Evolutionary conservation across 768 basidiomycete genomes (phyloP).

Genomic region (Pulveroboletus sp.): DNA sequence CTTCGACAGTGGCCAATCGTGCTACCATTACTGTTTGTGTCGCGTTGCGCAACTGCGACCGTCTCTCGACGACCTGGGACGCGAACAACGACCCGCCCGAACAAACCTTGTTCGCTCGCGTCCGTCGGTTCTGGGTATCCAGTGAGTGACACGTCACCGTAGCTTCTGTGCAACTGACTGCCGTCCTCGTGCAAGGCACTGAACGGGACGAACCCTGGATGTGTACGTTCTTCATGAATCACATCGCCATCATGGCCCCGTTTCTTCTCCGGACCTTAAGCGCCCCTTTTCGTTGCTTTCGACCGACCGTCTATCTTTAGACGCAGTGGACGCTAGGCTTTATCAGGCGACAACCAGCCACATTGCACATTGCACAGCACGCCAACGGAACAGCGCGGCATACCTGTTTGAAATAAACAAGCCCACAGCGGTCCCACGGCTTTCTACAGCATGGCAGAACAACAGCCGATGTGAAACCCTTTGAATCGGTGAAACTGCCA

Average conservation of each 20-base stretch:
- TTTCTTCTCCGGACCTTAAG: constrained; percentile 28
- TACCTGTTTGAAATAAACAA: constrained; percentile 13
- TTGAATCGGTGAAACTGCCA: background rate
- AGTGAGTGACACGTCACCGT: background rate
- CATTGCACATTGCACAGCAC: constrained; percentile 20
- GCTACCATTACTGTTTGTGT: background rate
- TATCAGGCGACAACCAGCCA: constrained; percentile 5
- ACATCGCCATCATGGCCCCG: constrained; percentile 3
- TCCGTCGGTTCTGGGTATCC: background rate
- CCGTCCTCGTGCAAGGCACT: constrained; percentile 9
- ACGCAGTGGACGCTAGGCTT: constrained; percentile 2
- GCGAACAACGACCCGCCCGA: background rate
- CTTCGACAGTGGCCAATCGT: too few relatives aligned
- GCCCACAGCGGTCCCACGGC: constrained; percentile 8
- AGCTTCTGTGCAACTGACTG: constrained; percentile 4
- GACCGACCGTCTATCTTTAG: constrained; percentile 4
- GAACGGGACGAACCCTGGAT: constrained; percentile 19
- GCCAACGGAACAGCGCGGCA: constrained; percentile 13
- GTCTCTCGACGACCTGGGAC: background rate
- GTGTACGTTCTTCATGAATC: constrained; percentile 5
- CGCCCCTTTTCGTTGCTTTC: constrained; percentile 23
- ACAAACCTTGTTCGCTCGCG: background rate
- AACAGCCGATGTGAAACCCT: constrained; percentile 4
- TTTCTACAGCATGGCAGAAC: constrained; percentile 18
- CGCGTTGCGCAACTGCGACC: background rate